phyloP scores from a whole-genome alignment of 1,139 yeast genomes.

The Kazachstania sp. region DNA sequence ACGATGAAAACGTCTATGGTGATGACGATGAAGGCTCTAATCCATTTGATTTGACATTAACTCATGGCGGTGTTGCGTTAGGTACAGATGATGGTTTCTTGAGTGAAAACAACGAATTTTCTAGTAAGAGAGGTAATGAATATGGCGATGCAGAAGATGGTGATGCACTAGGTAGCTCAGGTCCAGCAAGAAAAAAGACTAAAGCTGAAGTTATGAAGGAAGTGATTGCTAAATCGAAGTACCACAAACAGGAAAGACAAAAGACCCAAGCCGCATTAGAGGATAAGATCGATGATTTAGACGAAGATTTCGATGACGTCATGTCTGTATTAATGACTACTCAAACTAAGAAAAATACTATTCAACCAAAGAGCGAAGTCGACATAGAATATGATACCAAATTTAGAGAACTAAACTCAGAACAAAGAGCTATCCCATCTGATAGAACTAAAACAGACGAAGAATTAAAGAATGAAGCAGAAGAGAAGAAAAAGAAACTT shows the following conservation, averaged over 20 bases:
- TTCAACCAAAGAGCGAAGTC: slow-evolving; percentile 19
- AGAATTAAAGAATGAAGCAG: slow-evolving; percentile 63
- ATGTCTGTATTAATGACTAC: slow-evolving; percentile 48
- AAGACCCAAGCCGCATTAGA: slow-evolving; percentile 61
- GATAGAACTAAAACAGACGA: slow-evolving; percentile 91
- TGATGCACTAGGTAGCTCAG: slow-evolving; percentile 32
- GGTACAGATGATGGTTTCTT: slow-evolving; percentile 34
- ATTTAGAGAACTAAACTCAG: slow-evolving; percentile 73
- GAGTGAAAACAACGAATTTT: slow-evolving; percentile 26
- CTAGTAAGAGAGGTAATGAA: slow-evolving; percentile 12
- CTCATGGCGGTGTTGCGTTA: slow-evolving; percentile 73
- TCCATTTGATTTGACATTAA: slow-evolving; percentile 45
- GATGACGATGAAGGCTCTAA: slow-evolving; percentile 23
- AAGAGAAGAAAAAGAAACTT: slow-evolving; percentile 55
- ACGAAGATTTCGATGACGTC: slow-evolving; percentile 67
- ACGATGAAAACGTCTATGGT: slow-evolving; percentile 42
- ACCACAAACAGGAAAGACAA: slow-evolving; percentile 83
- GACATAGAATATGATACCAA: slow-evolving; percentile 53
- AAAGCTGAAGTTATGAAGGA: slow-evolving; percentile 97
- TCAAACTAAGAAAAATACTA: slow-evolving; percentile 15
- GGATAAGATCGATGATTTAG: slow-evolving; percentile 66
- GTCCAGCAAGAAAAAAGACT: slow-evolving; percentile 58
- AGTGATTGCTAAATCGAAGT: slow-evolving; percentile 88
- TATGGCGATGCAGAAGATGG: slow-evolving; percentile 33
- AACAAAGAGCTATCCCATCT: slow-evolving; percentile 89